Evolutionary conservation across 371 early-diverging fungal species (phyloP).

Genomic region (Mortierella sp.): DNA sequence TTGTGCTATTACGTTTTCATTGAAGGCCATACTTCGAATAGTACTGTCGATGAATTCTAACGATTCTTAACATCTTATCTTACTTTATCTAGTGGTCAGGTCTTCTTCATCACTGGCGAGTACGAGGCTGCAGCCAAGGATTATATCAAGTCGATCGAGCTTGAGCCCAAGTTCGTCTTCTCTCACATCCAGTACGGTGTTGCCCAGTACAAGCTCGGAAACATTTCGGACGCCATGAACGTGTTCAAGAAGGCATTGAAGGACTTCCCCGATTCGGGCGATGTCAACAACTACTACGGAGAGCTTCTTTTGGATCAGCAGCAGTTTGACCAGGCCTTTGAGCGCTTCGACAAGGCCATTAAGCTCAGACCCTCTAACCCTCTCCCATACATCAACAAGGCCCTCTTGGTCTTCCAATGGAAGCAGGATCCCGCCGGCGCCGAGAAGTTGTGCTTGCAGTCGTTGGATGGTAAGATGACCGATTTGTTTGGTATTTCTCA

Average conservation of each 20-base stretch:
- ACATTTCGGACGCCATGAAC: constrained; percentile 74
- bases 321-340: constrained; percentile 80
- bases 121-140: constrained; percentile 87
- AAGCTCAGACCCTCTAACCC: constrained; percentile 82
- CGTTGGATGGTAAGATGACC: constrained; percentile 75
- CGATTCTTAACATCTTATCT: neutral
- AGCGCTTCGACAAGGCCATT: constrained; percentile 85
- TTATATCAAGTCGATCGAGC: constrained; percentile 84
- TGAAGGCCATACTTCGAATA: too few species aligned
- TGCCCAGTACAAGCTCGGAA: constrained; percentile 93
- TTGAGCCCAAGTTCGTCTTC: constrained; percentile 90
- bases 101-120: constrained; percentile 84
- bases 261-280: constrained; percentile 87
- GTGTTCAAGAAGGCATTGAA: constrained; percentile 87
- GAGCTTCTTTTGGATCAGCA: constrained; percentile 94
- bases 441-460: constrained; percentile 84
- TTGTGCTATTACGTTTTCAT: neutral
- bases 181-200: constrained; percentile 96
- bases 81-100: constrained; percentile 49
- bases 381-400: constrained; percentile 96
- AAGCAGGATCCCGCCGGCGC: constrained; percentile 82
- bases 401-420: constrained; percentile 90
- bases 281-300: constrained; percentile 97
- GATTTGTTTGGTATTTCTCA: neutral
- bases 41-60: neutral